phyloP scores from a whole-genome alignment of 1,284 basidiomycete genomes.

The Pulchroboletus neoregius region DNA sequence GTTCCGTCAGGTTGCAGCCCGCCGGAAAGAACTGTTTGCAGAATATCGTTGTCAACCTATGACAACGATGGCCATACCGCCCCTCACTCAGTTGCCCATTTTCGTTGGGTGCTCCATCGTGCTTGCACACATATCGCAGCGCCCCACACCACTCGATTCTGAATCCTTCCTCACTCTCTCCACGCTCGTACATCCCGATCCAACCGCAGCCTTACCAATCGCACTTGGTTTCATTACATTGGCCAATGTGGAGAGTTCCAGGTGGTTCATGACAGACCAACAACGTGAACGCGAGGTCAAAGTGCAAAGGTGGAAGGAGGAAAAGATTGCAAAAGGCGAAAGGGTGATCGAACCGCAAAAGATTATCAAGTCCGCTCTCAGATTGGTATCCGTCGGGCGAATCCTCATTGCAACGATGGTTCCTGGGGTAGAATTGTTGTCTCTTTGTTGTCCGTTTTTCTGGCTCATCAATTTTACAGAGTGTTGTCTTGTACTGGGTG shows the following conservation, averaged over 20 bases:
- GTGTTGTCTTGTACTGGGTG: slow-evolving; percentile 80
- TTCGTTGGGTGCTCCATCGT: slow-evolving; percentile 64
- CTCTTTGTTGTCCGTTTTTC: slow-evolving; percentile 1
- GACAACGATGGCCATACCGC: slow-evolving; percentile 58
- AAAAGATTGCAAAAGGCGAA: slow-evolving; percentile 43
- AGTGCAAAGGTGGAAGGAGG: slow-evolving; percentile 43
- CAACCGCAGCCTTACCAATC: slow-evolving; percentile 67
- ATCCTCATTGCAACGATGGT: slow-evolving; percentile 75
- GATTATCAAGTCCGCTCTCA: slow-evolving; percentile 58
- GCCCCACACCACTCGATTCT: slow-evolving; percentile 63
- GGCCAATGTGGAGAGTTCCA: slow-evolving; percentile 72
- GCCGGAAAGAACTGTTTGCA: slow-evolving; percentile 56
- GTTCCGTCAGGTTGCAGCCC: slow-evolving; percentile 45
- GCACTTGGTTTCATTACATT: slow-evolving; percentile 69
- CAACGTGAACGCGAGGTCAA: slow-evolving; percentile 42
- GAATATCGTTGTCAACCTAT: slow-evolving; percentile 56
- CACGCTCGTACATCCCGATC: slow-evolving; percentile 65
- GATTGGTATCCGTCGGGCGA: slow-evolving; percentile 63
- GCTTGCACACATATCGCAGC: slow-evolving; percentile 52
- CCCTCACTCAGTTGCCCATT: slow-evolving; percentile 66
- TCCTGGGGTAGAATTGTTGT: slow-evolving; percentile 60
- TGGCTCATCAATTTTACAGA: slow-evolving; percentile 40
- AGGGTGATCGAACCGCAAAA: slow-evolving; percentile 47
- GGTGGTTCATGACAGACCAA: slow-evolving; percentile 60
- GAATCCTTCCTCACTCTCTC: slow-evolving; percentile 74